These are phyloP conservation scores for Plasmodium chabaudi DNA, from an alignment of 169 alveolate species.

Conservation along the genomic window DNA sequence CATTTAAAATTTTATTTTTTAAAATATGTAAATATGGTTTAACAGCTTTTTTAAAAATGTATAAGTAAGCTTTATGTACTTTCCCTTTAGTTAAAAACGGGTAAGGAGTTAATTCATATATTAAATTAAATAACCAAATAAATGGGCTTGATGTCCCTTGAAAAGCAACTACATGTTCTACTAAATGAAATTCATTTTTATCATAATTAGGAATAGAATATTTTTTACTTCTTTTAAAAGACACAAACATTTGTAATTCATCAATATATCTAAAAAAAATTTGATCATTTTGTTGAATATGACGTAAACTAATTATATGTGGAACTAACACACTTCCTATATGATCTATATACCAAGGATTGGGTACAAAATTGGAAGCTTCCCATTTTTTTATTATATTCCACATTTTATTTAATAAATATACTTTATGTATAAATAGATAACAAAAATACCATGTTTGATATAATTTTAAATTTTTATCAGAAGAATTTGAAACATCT, in stretches of 20 bases:
- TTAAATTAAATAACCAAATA: constrained; percentile 57
- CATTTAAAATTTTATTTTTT: constrained; percentile 40
- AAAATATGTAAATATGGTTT: constrained; percentile 57
- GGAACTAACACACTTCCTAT: constrained; percentile 60
- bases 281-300: constrained; percentile 32
- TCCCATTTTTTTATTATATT: constrained; percentile 68
- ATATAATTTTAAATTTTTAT: constrained; percentile 3
- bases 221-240: constrained; percentile 60
- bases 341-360: constrained; percentile 68
- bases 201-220: constrained; percentile 67
- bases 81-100: constrained; percentile 60
- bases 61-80: constrained; percentile 57
- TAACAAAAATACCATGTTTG: constrained; percentile 52
- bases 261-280: constrained; percentile 55
- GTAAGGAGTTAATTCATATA: constrained; percentile 50
- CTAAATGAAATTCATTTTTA: constrained; percentile 22
- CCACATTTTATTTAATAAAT: constrained; percentile 64
- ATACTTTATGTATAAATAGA: constrained; percentile 67
- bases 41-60: constrained; percentile 35
- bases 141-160: constrained; percentile 61
- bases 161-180: constrained; percentile 57
- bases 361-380: constrained; percentile 37
- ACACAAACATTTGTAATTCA: constrained; percentile 21
- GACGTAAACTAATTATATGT: constrained; percentile 25
- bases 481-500: constrained; percentile 29